A percentile compares a stretch with the other conserved stretches of the same genome.
phyloP scores from a whole-genome alignment of 2,329 filamentous ascomycete species.

The Diplodia seriata region DNA sequence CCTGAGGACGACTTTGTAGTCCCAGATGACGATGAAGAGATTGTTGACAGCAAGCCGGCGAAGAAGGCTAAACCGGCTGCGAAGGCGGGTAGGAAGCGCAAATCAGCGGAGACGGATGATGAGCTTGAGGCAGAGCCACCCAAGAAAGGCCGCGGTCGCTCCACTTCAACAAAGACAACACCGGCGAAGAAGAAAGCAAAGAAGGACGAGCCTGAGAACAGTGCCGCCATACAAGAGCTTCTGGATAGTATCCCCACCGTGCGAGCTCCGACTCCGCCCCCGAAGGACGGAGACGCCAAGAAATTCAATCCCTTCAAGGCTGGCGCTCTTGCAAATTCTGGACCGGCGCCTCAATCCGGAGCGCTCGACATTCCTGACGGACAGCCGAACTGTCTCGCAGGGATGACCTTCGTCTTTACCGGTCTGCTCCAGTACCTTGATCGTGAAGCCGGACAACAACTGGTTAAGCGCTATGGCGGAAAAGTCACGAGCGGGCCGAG shows the following conservation, averaged over 20 bases:
- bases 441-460: constrained; percentile 80
- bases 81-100: constrained; percentile 59
- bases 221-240: constrained; percentile 77
- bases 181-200: constrained; percentile 64
- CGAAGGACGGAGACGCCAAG: constrained; percentile 52
- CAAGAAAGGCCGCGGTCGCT: constrained; percentile 44
- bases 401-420: constrained; percentile 93
- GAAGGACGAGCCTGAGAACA: constrained; percentile 71
- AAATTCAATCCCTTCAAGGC: constrained; percentile 80
- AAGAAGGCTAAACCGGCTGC: constrained; percentile 44
- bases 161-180: constrained; percentile 52
- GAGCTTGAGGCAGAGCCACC: constrained; percentile 59
- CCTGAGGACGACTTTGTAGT: constrained; percentile 54
- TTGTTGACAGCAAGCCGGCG: constrained; percentile 50
- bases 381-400: constrained; percentile 86
- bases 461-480: constrained; percentile 93
- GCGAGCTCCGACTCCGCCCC: constrained; percentile 80
- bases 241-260: constrained; percentile 87
- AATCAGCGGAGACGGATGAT: constrained; percentile 61
- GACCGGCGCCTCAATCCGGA: constrained; percentile 66
- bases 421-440: constrained; percentile 81
- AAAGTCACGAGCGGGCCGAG: constrained; percentile 87
- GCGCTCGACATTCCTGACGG: constrained; percentile 77
- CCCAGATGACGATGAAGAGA: constrained; percentile 53
- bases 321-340: constrained; percentile 55